These are phyloP conservation scores for Blumeria hordei DNA, from an alignment of 2,329 filamentous ascomycete genomes.

Conservation along the genomic window DNA sequence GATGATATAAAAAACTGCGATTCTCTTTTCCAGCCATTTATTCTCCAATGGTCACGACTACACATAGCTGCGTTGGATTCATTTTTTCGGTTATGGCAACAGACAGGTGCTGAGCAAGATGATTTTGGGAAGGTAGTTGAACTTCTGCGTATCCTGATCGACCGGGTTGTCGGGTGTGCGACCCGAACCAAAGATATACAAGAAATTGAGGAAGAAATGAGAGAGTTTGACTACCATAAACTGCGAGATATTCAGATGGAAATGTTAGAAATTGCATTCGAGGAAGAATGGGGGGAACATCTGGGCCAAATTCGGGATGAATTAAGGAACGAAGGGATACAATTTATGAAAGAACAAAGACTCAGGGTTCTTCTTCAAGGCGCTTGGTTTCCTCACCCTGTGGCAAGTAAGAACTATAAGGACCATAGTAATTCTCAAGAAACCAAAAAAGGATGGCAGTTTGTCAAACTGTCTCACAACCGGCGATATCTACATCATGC, in stretches of 20 bases:
- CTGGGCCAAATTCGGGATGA: conserved; percentile 77
- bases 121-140: conserved; percentile 91
- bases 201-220: conserved; percentile 73
- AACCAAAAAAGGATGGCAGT: conserved; percentile 35
- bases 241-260: conserved; percentile 84
- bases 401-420: conserved; percentile 19
- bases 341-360: conserved; percentile 93
- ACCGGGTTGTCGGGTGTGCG: conserved; percentile 69
- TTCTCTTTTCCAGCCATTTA: conserved; percentile 59
- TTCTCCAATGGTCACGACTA: conserved; percentile 80
- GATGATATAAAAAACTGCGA: conserved; percentile 63
- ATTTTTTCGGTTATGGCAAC: conserved; percentile 84
- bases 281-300: conserved; percentile 84
- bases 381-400: conserved; percentile 47
- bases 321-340: conserved; percentile 68
- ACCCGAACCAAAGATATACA: conserved; percentile 59
- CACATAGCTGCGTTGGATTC: conserved; percentile 68
- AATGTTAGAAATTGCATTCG: conserved; percentile 69
- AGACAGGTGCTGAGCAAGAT: conserved; percentile 56
- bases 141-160: conserved; percentile 68
- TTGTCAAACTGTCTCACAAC: conserved; percentile 74
- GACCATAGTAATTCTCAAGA: conserved; percentile 14
- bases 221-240: conserved; percentile 55
- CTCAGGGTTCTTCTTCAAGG: conserved; percentile 74
- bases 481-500: conserved; percentile 73